phyloP scores from a whole-genome alignment of 495 filamentous ascomycete species.

The Parathielavia hyrcaniae region DNA sequence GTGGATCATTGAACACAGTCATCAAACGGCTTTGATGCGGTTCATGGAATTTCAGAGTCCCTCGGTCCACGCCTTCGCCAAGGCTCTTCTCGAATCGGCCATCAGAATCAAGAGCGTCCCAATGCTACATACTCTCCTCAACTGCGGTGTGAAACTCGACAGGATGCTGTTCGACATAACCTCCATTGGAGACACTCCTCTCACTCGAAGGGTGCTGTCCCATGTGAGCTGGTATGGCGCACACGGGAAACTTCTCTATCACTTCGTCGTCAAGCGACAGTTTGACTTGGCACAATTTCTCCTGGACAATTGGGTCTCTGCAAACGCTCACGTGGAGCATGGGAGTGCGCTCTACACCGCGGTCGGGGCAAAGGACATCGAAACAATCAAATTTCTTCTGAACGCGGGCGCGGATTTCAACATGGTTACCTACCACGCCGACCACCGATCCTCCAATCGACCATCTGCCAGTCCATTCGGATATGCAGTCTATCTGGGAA shows the following conservation, averaged over 20 bases:
- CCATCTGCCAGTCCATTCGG: too few species aligned
- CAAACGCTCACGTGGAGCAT: not conserved
- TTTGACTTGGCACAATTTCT: not conserved
- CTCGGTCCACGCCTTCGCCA: not conserved
- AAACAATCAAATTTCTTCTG: not conserved
- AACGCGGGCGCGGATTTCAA: not conserved
- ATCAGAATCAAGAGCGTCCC: not conserved
- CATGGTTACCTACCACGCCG: too few species aligned
- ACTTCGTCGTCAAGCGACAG: not conserved
- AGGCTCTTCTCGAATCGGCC: not conserved
- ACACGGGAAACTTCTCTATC: not conserved
- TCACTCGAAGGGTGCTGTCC: not conserved
- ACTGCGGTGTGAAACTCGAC: not conserved
- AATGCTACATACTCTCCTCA: not conserved
- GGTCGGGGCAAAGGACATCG: not conserved
- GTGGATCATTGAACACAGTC: not conserved
- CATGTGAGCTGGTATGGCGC: not conserved
- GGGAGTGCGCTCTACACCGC: not conserved
- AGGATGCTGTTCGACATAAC: not conserved
- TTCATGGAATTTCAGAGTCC: constrained; percentile 1
- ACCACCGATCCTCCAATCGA: too few species aligned
- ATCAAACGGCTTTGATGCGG: not conserved
- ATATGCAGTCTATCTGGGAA: not conserved
- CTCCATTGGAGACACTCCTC: not conserved
- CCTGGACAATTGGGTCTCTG: not conserved